Percentiles rank a stretch among this genome's conserved stretches.
Evolutionary conservation across 2,329 filamentous ascomycete species (phyloP).

Genomic region (Neurospora sp.): DNA sequence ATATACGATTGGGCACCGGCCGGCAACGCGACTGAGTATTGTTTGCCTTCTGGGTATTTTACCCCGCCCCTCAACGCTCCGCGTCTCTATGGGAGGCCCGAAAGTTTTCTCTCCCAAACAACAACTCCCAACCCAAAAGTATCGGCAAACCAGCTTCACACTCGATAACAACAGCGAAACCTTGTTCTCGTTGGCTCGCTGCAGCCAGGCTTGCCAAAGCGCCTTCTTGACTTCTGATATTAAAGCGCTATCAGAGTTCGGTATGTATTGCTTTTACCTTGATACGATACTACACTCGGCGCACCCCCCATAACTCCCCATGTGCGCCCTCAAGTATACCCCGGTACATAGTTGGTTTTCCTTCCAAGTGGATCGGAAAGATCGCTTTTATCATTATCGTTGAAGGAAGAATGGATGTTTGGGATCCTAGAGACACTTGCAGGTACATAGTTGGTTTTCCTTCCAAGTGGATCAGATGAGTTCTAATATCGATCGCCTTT

Average conservation of each 20-base stretch:
- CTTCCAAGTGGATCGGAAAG: no score
- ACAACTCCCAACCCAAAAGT: not conserved
- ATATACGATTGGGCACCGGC: not conserved
- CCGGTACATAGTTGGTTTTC: no score
- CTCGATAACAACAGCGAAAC: not conserved
- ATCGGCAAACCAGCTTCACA: not conserved
- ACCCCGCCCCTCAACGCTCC: not conserved
- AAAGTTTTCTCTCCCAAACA: not conserved
- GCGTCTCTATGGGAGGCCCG: not conserved
- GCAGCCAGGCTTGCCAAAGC: not conserved
- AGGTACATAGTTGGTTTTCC: no score
- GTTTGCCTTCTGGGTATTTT: not conserved
- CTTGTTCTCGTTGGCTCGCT: not conserved
- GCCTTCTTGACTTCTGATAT: not conserved
- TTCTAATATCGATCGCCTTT: no score
- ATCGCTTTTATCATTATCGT: no score
- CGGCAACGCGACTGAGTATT: not conserved
- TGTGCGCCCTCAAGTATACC: no score
- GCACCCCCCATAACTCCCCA: no score
- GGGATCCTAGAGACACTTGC: no score
- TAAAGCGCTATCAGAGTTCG: not conserved
- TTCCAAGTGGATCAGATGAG: no score
- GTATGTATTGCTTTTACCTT: not conserved
- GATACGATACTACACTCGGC: no score
- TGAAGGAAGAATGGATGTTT: no score